A percentile compares a stretch with the other conserved stretches of the same genome.
These are phyloP conservation scores for Botrytis pseudocinerea DNA, from an alignment of 2,329 filamentous ascomycete genomes.

Conservation along the genomic window DNA sequence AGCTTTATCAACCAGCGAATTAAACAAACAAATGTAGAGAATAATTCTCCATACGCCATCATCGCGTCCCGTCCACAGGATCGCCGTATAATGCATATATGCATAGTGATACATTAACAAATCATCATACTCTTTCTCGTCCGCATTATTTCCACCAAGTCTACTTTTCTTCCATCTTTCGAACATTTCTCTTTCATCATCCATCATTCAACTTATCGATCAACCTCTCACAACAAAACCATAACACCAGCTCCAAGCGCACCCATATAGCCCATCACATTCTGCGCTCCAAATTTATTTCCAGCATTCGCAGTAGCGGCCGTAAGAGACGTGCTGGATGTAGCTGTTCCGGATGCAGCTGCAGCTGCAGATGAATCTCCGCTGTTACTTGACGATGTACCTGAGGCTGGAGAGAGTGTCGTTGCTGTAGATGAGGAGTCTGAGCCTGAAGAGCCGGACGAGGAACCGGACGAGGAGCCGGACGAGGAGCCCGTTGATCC, in stretches of 20 bases:
- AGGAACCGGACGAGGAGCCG: conserved; percentile 4
- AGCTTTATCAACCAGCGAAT: neutral
- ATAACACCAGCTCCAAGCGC: conserved; percentile 5
- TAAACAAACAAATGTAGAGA: neutral
- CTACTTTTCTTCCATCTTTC: neutral
- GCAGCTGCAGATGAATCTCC: neutral
- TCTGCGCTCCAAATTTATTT: neutral
- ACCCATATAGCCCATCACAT: neutral
- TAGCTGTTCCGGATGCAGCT: neutral
- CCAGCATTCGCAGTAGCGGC: conserved; percentile 8
- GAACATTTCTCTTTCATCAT: neutral
- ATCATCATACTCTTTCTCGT: neutral
- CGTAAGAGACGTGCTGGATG: conserved; percentile 17
- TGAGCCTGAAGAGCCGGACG: conserved; percentile 7
- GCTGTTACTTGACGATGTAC: neutral
- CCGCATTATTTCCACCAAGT: neutral
- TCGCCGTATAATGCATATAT: conserved; percentile 17
- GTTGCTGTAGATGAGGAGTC: neutral
- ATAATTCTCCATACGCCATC: neutral
- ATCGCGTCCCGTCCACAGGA: conserved; percentile 15
- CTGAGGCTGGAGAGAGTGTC: neutral
- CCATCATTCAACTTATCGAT: neutral
- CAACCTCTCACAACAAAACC: neutral
- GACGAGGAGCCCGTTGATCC: conserved; percentile 9
- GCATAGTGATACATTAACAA: conserved; percentile 3